Base-by-base conservation (phyloP, 2,329 filamentous ascomycete genomes). In the Arthrobotrys musiformis region DNA sequence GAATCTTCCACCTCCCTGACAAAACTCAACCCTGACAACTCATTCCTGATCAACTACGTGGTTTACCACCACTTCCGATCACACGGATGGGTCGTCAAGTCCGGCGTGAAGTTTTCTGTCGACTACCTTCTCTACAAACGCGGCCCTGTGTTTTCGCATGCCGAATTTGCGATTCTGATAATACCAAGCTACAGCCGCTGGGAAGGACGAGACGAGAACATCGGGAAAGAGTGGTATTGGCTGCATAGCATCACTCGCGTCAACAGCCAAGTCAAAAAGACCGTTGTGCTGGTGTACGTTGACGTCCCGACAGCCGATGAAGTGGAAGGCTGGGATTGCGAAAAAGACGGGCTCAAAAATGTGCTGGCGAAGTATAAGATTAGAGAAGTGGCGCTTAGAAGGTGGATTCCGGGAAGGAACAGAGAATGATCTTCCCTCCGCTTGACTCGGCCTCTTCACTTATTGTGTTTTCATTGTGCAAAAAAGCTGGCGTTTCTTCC, bases 11-110 rank as follows among this genome's bases (percentile, higher is more conserved):
- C 58, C 33, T 72, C 66, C 1, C 42, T 70, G 13, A 19, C 54
- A 7, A 52, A 52, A 26, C 86, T 93, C 2, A 86, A 87, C 15
- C 89, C 93, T 0, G 93, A 97, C 82, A 92, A 97, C 81, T 88
- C 89, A 0, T 99, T 99, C 83, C 85, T 98, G 19, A 83, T 97
- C 0, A 90, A 93, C 72, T 99, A 98, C 81, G 90, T 90, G 11
- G 93, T 93, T 17, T 99, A 97, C 83, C 95, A 99, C 82, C 94
- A 99, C 83, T 99, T 97, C 85, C 91, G 95, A 40, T 97, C 93
- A 0, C 86, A 98, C 0, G 95, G 95, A 24, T 99, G 95, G 94
- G 93, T 97, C 0, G 91, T 96, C 0, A 91, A 96, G 13, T 90
- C 92, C 4, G 96, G 95, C 37, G 90, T 97, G 82, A 99, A 99